Percentiles rank a stretch among this genome's conserved stretches.
phyloP scores from a whole-genome alignment of 1,284 basidiomycete species.

The Rhodotorula sp. region DNA sequence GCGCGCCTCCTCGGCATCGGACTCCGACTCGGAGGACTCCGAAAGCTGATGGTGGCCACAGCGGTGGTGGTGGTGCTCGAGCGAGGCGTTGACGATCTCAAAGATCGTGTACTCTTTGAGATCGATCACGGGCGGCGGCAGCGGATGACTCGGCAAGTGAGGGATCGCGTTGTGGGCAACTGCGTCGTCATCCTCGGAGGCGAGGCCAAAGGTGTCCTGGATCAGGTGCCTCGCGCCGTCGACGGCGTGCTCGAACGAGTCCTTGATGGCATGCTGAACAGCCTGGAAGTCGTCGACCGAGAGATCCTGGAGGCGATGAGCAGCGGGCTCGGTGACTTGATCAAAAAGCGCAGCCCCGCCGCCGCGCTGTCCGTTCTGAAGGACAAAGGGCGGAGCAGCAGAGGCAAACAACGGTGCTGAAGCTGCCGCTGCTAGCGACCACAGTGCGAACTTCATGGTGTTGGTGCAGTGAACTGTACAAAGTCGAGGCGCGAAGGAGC shows the following conservation, averaged over 20 bases:
- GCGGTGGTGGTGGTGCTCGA: constrained; percentile 20
- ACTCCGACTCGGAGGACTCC: too few relatives aligned
- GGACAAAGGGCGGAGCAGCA: constrained; percentile 12
- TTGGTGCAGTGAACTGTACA: background rate
- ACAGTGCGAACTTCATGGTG: background rate
- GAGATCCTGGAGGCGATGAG: constrained; percentile 8
- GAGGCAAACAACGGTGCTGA: background rate
- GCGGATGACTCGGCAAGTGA: constrained; percentile 10
- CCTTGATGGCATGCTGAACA: constrained; percentile 13
- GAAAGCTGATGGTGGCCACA: background rate
- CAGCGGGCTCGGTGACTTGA: background rate
- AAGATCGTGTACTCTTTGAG: constrained; percentile 39
- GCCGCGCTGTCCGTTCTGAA: constrained; percentile 7
- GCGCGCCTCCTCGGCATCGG: background rate
- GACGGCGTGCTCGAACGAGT: constrained; percentile 8
- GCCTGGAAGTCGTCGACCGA: constrained; percentile 19
- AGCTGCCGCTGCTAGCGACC: background rate
- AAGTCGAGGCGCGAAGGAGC: background rate
- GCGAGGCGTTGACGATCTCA: constrained; percentile 43
- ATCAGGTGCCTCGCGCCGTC: constrained; percentile 4
- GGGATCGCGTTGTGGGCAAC: too few relatives aligned
- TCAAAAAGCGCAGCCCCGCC: background rate
- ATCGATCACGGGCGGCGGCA: constrained; percentile 27
- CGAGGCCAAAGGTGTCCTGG: background rate
- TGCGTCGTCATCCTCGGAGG: background rate